Evolutionary conservation across 345 rosid genomes (phyloP).

Genomic region (Eucalyptus albens): DNA sequence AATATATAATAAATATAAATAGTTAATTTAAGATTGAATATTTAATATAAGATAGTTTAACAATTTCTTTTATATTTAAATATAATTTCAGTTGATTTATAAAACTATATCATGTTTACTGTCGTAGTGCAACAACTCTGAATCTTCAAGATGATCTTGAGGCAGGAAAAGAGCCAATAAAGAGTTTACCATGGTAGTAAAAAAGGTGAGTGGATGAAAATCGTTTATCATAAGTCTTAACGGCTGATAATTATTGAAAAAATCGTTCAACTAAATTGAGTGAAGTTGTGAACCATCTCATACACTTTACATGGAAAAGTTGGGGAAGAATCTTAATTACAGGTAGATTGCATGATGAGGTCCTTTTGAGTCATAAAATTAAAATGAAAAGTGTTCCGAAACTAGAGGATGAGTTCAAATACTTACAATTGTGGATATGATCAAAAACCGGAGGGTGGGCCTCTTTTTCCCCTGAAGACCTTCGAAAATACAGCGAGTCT

Average conservation of each 20-base stretch:
- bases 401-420: neutral
- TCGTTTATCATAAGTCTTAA: neutral
- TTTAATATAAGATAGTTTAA: accelerated
- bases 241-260: accelerated
- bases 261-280: neutral
- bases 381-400: too few species aligned
- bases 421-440: neutral
- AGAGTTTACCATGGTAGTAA: accelerated
- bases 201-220: accelerated
- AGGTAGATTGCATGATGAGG: neutral
- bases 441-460: neutral
- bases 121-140: accelerated
- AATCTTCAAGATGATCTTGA: accelerated
- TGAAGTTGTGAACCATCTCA: neutral
- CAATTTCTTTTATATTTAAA: neutral
- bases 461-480: neutral
- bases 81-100: accelerated
- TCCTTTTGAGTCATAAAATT: neutral
- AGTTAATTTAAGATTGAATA: too few species aligned
- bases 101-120: neutral
- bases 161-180: accelerated
- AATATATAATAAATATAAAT: too few species aligned
- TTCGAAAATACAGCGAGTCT: accelerated
- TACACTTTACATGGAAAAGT: neutral
- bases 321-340: neutral